Conservation (phyloP, 2,329 filamentous ascomycete genomes). For the Ophiognomonia clavigignenti-juglandacearum region DNA sequence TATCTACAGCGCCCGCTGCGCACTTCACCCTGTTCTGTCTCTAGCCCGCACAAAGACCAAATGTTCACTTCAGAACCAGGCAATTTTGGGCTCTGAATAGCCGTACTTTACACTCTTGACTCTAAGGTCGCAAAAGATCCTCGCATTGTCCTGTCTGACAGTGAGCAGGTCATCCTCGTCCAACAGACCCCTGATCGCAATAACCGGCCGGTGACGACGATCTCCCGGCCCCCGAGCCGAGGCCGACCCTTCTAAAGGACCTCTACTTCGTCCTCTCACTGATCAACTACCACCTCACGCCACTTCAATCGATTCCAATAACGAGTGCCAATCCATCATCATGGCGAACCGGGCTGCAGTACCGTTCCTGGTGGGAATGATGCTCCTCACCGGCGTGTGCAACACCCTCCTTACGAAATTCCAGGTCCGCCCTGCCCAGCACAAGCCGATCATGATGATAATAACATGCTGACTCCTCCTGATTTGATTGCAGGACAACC, state of each 20-base stretch:
- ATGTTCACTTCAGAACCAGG: slow-evolving; percentile 5
- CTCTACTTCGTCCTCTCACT: not conserved
- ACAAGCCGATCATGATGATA: not conserved
- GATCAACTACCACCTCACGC: not conserved
- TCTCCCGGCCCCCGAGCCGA: too few relatives aligned
- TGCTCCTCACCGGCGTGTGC: slow-evolving; percentile 92
- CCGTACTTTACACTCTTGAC: too few relatives aligned
- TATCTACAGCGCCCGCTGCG: too few relatives aligned
- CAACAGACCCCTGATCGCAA: not conserved
- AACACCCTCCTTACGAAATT: slow-evolving; percentile 97
- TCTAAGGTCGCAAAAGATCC: too few relatives aligned
- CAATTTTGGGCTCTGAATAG: slow-evolving; percentile 14
- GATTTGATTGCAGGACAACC: slow-evolving; percentile 67
- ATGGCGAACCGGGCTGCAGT: slow-evolving; percentile 73
- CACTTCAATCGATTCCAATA: not conserved
- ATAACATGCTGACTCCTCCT: slow-evolving; percentile 16
- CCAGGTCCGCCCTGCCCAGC: slow-evolving; percentile 54
- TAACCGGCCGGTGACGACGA: slow-evolving; percentile 3
- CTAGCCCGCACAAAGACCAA: not conserved
- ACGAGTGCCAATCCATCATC: slow-evolving; percentile 15
- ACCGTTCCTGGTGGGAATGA: slow-evolving; percentile 87
- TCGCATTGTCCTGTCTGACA: not conserved
- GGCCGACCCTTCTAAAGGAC: not conserved
- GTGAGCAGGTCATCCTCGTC: not conserved
- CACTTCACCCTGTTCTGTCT: not conserved